Evolutionary conservation across 345 rosid genomes (phyloP).

Genomic region (Salix koriyanagi): DNA sequence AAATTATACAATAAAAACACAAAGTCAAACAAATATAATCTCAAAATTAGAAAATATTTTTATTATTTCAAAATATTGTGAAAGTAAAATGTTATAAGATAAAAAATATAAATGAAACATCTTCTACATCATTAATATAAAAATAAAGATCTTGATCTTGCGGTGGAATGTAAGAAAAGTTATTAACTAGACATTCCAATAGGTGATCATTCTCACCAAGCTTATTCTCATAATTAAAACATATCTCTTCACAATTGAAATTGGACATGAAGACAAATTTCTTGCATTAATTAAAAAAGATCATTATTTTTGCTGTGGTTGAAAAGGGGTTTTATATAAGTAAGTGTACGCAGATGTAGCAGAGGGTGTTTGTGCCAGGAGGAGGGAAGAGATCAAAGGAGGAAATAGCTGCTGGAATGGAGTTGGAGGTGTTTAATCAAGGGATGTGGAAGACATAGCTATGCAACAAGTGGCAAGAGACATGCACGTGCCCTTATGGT

Average conservation of each 20-base stretch:
- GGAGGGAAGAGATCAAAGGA: background rate
- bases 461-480: slow-evolving; percentile 26
- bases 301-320: background rate
- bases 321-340: background rate
- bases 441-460: slow-evolving; percentile 26
- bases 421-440: slow-evolving; percentile 12
- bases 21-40: too few species aligned
- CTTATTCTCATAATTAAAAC: too few species aligned
- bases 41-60: too few species aligned
- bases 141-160: too few species aligned
- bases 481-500: slow-evolving; percentile 12
- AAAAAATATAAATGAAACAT: too few species aligned
- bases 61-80: too few species aligned
- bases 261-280: background rate
- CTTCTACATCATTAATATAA: too few species aligned
- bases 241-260: background rate
- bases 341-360: slow-evolving; percentile 20
- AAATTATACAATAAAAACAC: too few species aligned
- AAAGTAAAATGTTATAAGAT: too few species aligned
- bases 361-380: slow-evolving; percentile 22
- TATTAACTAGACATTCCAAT: too few species aligned
- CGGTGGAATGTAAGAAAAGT: too few species aligned
- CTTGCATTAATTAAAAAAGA: background rate
- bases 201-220: too few species aligned
- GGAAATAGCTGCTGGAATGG: slow-evolving; percentile 3